Percentiles rank a stretch among this genome's conserved stretches.
Conservation (phyloP, 2,329 filamentous ascomycete species). For the Hymenoscyphus repandus region DNA sequence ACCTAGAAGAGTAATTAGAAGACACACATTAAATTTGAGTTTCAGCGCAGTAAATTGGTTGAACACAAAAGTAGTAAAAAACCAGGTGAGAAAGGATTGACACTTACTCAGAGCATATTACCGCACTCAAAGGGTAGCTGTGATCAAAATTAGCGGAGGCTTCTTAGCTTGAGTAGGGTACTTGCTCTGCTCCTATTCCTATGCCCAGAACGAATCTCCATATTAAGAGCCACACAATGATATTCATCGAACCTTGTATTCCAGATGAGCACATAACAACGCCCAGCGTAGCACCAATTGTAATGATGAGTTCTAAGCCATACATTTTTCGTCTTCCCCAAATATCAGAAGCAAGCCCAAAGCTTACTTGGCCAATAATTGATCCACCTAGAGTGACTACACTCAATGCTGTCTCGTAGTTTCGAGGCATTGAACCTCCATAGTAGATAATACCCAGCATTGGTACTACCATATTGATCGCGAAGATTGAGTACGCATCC, state of each 20-base stretch:
- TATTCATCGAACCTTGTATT: constrained; percentile 33
- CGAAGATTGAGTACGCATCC: constrained; percentile 40
- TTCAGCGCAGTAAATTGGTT: no score
- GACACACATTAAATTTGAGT: no score
- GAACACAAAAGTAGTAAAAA: no score
- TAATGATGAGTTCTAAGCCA: constrained; percentile 42
- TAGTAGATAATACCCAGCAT: constrained; percentile 45
- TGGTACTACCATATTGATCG: constrained; percentile 44
- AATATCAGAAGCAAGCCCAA: constrained; percentile 42
- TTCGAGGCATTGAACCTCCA: constrained; percentile 33
- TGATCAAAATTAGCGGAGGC: neutral
- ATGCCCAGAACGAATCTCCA: constrained; percentile 44
- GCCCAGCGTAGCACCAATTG: constrained; percentile 41
- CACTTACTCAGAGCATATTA: constrained; percentile 62
- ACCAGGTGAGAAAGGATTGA: no score
- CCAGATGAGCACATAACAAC: constrained; percentile 41
- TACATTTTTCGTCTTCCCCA: constrained; percentile 46
- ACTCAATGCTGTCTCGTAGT: constrained; percentile 37
- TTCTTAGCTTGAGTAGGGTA: no score
- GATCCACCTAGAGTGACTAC: constrained; percentile 42
- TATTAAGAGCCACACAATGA: constrained; percentile 41
- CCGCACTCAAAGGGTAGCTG: constrained; percentile 56
- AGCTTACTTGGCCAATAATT: constrained; percentile 41
- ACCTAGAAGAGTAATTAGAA: constrained; percentile 28
- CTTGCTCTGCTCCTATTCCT: constrained; percentile 56